Conservation (phyloP, 441 rosid species). For the Corymbia citriodora region DNA sequence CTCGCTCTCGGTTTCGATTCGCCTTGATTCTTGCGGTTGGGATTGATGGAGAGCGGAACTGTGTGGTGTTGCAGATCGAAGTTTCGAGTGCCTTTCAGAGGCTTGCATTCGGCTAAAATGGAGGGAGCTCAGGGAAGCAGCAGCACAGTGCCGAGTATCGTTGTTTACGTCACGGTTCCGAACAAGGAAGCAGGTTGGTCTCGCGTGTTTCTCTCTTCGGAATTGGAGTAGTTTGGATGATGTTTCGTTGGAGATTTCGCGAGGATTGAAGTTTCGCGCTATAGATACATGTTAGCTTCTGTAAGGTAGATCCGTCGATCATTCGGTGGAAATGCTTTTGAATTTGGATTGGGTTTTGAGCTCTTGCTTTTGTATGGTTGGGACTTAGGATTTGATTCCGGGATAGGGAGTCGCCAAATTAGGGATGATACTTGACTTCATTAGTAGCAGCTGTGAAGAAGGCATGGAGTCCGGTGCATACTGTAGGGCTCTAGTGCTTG, state of each 20-base stretch:
- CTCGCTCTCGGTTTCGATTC: background rate
- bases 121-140: slow-evolving; percentile 41
- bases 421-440: background rate
- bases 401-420: background rate
- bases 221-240: background rate
- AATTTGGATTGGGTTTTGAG: background rate
- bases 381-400: background rate
- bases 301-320: background rate
- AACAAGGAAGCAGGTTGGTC: slow-evolving; percentile 70
- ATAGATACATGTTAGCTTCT: background rate
- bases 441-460: background rate
- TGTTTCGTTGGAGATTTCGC: background rate
- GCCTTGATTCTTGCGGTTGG: background rate
- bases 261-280: background rate
- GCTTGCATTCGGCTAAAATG: slow-evolving; percentile 37
- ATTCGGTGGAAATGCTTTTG: background rate
- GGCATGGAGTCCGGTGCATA: background rate
- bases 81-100: slow-evolving; percentile 21
- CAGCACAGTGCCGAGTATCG: slow-evolving; percentile 62
- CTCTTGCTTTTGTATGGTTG: background rate
- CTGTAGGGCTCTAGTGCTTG: background rate
- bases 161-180: slow-evolving; percentile 81
- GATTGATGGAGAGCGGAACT: background rate
- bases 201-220: background rate
- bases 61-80: slow-evolving; percentile 35